Base-by-base conservation (phyloP, 257 asterid species). In the Asclepias syriaca region DNA sequence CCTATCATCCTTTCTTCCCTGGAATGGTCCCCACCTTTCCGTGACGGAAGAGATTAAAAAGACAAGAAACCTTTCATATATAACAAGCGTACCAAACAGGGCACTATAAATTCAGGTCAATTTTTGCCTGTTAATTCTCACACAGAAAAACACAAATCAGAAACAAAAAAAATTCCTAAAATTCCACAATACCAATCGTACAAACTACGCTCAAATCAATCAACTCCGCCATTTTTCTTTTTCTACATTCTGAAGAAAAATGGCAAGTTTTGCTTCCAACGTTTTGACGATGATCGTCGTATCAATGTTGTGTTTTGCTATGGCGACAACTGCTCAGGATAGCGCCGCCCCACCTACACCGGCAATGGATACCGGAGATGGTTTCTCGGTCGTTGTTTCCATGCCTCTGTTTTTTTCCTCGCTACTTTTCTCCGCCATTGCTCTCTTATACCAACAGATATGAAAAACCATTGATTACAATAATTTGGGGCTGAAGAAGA, bases 351-450 rank as follows among this genome's bases (percentile, higher is more conserved):
- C 77, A 21, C 78, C 81, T 0, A 45, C 68, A 3, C 77, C 78
- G 1, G 3, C 65, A 15, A 51, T 69, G 71, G 78, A 68, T 19
- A 19, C 75, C 13, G 81, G 81, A 63, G 54, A 68, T 18, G 71
- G 68, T 13, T 58, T 54, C 49, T 50, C 72, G 1, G 1, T 72
- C 19, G 7, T 74, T 46, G 63, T 43, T 32, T 73, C 81, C 3
- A 65, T 59, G 13, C 59, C 68, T 7, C 22, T 77, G 22, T 19
- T 68, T 14, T 51, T 63, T 34, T 59, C 74, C 34, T 40, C 71
- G 0, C 12, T 77, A 21, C n/a, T 67, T 8, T 68, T 75, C 45
- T 59, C 68, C 9, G 27, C 16, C 50, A 3, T 64, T 64, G 50
- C 29, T 8, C 49, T 64, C 39, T 58, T 58, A 24, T 24, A 58